These are phyloP conservation scores for Aspergillus nidulans DNA, from an alignment of 495 filamentous ascomycete genomes.

Conservation along the genomic window DNA sequence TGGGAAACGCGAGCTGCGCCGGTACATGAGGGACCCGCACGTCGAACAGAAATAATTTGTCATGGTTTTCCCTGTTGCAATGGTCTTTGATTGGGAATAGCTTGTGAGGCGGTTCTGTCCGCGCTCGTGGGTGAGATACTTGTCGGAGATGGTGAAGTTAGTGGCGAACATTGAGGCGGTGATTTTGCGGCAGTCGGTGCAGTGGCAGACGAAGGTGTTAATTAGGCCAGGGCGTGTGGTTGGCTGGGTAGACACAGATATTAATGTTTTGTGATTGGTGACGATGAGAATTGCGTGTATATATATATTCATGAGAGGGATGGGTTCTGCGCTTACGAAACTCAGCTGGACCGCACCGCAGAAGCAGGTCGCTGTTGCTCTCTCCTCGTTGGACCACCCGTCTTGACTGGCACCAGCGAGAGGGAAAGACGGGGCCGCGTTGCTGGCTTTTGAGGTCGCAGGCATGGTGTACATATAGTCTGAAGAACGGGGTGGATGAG, in stretches of 20 bases:
- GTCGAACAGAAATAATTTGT: neutral
- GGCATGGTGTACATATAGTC: too few relatives aligned
- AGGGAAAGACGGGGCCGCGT: neutral
- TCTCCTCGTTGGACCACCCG: neutral
- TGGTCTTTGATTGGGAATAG: neutral
- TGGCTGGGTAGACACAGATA: neutral
- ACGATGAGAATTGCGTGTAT: neutral
- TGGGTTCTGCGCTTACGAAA: neutral
- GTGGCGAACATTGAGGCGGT: slow-evolving; percentile 2
- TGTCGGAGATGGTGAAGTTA: neutral
- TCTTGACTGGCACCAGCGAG: neutral
- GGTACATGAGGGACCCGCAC: slow-evolving; percentile 5
- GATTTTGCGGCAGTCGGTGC: slow-evolving; percentile 6
- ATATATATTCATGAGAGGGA: neutral
- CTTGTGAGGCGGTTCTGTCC: neutral
- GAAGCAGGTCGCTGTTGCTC: slow-evolving; percentile 1
- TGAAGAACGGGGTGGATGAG: too few relatives aligned
- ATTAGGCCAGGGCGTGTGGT: neutral
- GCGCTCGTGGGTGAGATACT: neutral
- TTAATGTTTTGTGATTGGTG: neutral
- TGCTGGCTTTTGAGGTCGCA: too few relatives aligned
- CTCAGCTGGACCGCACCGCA: slow-evolving; percentile 1
- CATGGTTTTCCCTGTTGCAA: neutral
- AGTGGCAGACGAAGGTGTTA: slow-evolving; percentile 7
- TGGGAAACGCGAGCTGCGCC: neutral